Base-by-base conservation (phyloP, 164 flowering plant genomes). In the Kalanchoe fedtschenkoi region DNA sequence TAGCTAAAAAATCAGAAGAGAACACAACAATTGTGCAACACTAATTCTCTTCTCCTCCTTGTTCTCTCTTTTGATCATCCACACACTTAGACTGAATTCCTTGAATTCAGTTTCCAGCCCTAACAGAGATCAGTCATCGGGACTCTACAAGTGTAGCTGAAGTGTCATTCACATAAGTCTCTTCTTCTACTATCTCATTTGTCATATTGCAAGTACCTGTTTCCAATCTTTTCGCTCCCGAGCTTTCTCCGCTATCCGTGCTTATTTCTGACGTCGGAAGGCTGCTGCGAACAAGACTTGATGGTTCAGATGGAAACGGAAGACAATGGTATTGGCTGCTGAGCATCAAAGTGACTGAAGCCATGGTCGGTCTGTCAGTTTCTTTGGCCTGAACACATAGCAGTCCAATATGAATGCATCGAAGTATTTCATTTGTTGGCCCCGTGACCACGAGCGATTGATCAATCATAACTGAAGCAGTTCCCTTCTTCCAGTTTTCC, bases 401-500 rank as follows among this genome's bases (percentile, higher is more conserved):
- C 13, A 77, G 55, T n/a, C 72, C 80, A 19, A 77, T 68, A 39
- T 76, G 78, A 7, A 74, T 68, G 60, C 76, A 60, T 64, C 69
- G 70, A 35, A 74, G 28, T 2, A 74, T 66, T 55, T 74, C 76
- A 8, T 10, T 34, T 14, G 13, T 59, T 70, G 62, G 4, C 35
- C 35, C n/a, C n/a, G n/a, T n/a, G 14, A 15, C 6, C 4, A 46
- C 30, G 22, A 77, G 5, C 1, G 44, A 14, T 15, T 72, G 71
- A 58, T 77, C 76, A 6, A 74, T 16, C 35, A 77, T 1, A 10
- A 67, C 33, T 28, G 13, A 15, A 2, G 71, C 38, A 6, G 60
- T 70, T 21, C 76, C 74, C 29, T 68, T 60, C 4, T 42, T 55
- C 80, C 80, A 74, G 6, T 38, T 63, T 42, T 28, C 72, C 80